Evolutionary conservation across 2,329 filamentous ascomycete species (phyloP).

Genomic region (Cladosporium sp.): DNA sequence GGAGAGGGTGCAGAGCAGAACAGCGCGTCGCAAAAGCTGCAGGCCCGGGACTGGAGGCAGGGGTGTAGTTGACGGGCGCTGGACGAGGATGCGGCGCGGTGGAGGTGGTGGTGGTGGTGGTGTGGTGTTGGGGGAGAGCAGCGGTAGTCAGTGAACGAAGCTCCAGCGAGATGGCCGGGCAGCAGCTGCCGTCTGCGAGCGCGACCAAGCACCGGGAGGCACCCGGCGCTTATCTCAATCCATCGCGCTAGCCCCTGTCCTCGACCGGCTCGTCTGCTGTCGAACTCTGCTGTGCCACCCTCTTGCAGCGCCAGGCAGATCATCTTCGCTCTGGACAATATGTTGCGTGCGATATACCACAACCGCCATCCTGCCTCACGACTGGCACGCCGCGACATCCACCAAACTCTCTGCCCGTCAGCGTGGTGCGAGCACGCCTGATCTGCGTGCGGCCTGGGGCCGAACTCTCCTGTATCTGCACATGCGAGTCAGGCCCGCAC

Average conservation of each 20-base stretch:
- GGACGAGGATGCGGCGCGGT: conserved; percentile 9
- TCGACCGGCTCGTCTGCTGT: not conserved
- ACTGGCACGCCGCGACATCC: not conserved
- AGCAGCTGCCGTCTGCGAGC: conserved; percentile 6
- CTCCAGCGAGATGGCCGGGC: conserved; percentile 7
- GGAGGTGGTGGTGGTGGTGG: conserved; percentile 12
- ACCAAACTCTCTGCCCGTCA: not conserved
- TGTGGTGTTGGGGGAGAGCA: conserved; percentile 13
- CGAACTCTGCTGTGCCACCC: conserved; percentile 4
- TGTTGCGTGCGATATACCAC: conserved; percentile 48
- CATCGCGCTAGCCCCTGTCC: conserved; percentile 1
- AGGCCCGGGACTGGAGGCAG: not conserved
- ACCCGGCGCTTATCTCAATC: not conserved
- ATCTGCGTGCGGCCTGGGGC: not conserved
- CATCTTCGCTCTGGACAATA: not conserved
- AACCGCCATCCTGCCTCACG: conserved; percentile 68
- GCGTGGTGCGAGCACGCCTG: not conserved
- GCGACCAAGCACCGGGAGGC: not conserved
- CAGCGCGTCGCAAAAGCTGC: conserved; percentile 7
- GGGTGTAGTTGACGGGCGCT: not conserved
- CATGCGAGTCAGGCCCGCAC: conserved; percentile 17
- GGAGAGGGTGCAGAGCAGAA: not conserved
- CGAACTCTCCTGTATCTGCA: conserved; percentile 11
- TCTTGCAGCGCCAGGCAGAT: not conserved
- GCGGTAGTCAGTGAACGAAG: conserved; percentile 4